Percentiles rank a stretch among this genome's conserved stretches.
Conservation (phyloP, 495 filamentous ascomycete genomes). For the Tuber melanosporum region DNA sequence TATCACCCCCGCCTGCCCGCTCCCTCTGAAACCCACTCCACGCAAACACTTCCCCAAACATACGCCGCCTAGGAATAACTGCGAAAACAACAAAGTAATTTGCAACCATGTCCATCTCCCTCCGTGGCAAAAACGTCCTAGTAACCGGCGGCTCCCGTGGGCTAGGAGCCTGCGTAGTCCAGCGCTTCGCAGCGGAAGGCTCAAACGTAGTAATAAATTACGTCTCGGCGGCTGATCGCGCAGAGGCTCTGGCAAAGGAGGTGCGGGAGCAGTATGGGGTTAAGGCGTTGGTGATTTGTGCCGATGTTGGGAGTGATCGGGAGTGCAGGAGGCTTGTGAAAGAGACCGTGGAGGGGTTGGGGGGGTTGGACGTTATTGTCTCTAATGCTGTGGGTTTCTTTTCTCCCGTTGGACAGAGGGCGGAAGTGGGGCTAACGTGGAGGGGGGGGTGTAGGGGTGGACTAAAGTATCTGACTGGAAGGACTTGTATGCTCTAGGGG, state of each 20-base stretch:
- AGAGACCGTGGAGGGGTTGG: conserved; percentile 53
- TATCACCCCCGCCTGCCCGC: background rate
- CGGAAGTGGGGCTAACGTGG: background rate
- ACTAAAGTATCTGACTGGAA: conserved; percentile 58
- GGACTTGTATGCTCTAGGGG: conserved; percentile 58
- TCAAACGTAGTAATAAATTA: conserved; percentile 69
- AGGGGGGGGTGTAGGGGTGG: conserved; percentile 51
- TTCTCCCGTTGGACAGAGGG: too few relatives aligned
- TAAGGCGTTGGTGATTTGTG: conserved; percentile 44
- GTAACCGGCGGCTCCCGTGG: conserved; percentile 67
- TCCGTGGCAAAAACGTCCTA: conserved; percentile 59
- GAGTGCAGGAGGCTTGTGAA: conserved; percentile 54
- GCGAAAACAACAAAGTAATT: background rate
- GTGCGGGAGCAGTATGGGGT: conserved; percentile 51
- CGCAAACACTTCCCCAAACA: background rate
- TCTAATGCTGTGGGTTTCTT: conserved; percentile 59
- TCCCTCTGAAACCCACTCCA: background rate
- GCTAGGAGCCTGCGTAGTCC: conserved; percentile 56
- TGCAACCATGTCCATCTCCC: conserved; percentile 53
- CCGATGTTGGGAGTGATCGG: conserved; percentile 55
- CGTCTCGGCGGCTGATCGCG: conserved; percentile 50
- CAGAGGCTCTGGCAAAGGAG: conserved; percentile 52
- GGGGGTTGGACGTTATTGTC: conserved; percentile 63
- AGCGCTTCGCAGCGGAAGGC: conserved; percentile 61
- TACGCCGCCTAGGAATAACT: background rate